phyloP scores from a whole-genome alignment of 164 flowering plant genomes.

The Hamamelis virginiana region DNA sequence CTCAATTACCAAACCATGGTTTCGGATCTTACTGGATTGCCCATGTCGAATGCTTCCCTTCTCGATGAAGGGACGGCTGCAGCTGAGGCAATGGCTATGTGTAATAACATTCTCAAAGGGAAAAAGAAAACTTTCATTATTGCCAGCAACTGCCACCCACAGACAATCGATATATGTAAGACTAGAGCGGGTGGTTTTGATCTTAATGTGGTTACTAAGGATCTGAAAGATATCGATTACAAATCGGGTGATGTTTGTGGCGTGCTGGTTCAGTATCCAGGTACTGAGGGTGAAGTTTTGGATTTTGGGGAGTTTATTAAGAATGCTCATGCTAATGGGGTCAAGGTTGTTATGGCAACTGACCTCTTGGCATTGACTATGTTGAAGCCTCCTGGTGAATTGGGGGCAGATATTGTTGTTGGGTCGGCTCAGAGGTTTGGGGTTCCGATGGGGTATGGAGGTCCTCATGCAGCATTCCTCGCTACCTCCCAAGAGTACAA shows the following conservation, averaged over 20 bases:
- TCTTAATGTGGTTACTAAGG: slow-evolving; percentile 64
- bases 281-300: slow-evolving; percentile 86
- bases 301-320: slow-evolving; percentile 85
- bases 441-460: slow-evolving; percentile 99
- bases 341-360: slow-evolving; percentile 94
- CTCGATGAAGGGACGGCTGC: slow-evolving; percentile 98
- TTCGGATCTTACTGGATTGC: slow-evolving; percentile 87
- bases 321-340: slow-evolving; percentile 92
- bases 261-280: slow-evolving; percentile 98
- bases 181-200: slow-evolving; percentile 91
- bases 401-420: slow-evolving; percentile 89
- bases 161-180: slow-evolving; percentile 85
- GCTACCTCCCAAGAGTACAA: slow-evolving; percentile 98
- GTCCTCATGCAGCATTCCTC: slow-evolving; percentile 97
- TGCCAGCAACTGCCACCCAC: slow-evolving; percentile 89
- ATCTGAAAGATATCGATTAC: slow-evolving; percentile 75
- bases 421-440: slow-evolving; percentile 98
- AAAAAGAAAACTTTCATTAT: slow-evolving; percentile 89
- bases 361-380: slow-evolving; percentile 87
- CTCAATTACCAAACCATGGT: slow-evolving; percentile 89
- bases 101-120: slow-evolving; percentile 76
- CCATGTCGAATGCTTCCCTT: slow-evolving; percentile 97
- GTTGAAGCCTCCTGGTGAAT: slow-evolving; percentile 97
- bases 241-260: slow-evolving; percentile 91
- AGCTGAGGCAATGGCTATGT: slow-evolving; percentile 99